Conservation (phyloP, 179 eudicot genomes). For the Silene coronaria region DNA sequence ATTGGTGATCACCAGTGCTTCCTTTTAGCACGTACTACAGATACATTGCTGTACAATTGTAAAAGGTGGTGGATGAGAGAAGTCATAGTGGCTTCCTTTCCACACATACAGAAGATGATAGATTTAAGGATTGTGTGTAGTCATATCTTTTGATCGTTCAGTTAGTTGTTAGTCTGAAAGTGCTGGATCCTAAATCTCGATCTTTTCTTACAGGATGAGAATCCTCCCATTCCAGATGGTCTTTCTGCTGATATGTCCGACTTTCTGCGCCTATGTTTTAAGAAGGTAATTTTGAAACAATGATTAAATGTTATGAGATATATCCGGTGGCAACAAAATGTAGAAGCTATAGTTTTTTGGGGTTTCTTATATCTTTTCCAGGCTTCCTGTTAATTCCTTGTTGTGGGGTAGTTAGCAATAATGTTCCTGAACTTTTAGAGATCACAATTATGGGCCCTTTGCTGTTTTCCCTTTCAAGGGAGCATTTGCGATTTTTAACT, state of each 20-base stretch:
- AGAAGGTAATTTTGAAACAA: slow-evolving; percentile 53
- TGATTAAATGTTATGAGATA: not conserved
- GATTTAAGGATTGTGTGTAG: not conserved
- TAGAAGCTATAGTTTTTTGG: slow-evolving; percentile 6
- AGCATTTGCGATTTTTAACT: slow-evolving; percentile 8
- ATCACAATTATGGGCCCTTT: not conserved
- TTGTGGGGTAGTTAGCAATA: not conserved
- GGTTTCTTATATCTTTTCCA: not conserved
- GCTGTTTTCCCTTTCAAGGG: not conserved
- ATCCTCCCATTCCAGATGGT: slow-evolving; percentile 97
- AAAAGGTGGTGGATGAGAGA: no score
- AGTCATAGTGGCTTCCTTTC: no score
- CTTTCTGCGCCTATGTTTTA: slow-evolving; percentile 84
- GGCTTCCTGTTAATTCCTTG: not conserved
- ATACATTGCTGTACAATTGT: no score
- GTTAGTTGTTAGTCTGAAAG: not conserved
- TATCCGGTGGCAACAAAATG: not conserved
- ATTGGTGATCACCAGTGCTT: no score
- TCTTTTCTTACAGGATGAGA: slow-evolving; percentile 66
- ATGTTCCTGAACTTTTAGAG: not conserved
- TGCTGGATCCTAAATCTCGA: slow-evolving; percentile 1
- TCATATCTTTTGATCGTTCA: not conserved
- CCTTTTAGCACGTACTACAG: no score
- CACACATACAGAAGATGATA: not conserved
- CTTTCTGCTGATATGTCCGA: slow-evolving; percentile 81